Evolutionary conservation across 768 basidiomycete genomes (phyloP).

Genomic region (Boletus eberwhitei): DNA sequence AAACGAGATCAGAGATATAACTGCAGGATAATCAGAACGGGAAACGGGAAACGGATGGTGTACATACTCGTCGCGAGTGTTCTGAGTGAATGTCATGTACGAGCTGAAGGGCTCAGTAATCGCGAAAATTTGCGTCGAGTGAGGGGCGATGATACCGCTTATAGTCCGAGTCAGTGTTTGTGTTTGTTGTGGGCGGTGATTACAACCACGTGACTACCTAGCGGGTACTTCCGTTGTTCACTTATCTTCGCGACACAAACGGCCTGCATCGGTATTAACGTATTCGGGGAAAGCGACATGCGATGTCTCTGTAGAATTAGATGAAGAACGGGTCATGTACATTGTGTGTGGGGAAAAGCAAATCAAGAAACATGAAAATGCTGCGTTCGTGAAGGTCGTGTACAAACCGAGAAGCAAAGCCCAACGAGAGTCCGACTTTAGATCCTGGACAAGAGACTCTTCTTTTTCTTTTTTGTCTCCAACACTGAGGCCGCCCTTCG

Average conservation of each 20-base stretch:
- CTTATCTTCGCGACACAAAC: not conserved
- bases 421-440: not conserved
- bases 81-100: slow-evolving; percentile 82
- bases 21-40: slow-evolving; percentile 40
- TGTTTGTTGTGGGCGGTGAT: slow-evolving; percentile 8
- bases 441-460: slow-evolving; percentile 8
- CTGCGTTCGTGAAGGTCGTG: not conserved
- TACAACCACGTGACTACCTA: not conserved
- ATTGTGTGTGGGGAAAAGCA: not conserved
- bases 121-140: not conserved
- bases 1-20: slow-evolving; percentile 89
- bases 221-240: no score
- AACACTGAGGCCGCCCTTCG: slow-evolving; percentile 49
- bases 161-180: slow-evolving; percentile 16
- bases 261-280: not conserved
- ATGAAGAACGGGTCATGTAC: not conserved
- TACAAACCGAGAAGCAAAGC: not conserved
- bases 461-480: slow-evolving; percentile 29
- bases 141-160: not conserved
- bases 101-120: slow-evolving; percentile 24
- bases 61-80: slow-evolving; percentile 85
- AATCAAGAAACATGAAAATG: not conserved
- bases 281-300: not conserved
- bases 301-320: not conserved
- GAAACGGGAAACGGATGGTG: not conserved